Percentiles rank a stretch among this genome's conserved stretches.
phyloP scores from a whole-genome alignment of 2,329 filamentous ascomycete genomes.

The Pestalotiopsis sp. region DNA sequence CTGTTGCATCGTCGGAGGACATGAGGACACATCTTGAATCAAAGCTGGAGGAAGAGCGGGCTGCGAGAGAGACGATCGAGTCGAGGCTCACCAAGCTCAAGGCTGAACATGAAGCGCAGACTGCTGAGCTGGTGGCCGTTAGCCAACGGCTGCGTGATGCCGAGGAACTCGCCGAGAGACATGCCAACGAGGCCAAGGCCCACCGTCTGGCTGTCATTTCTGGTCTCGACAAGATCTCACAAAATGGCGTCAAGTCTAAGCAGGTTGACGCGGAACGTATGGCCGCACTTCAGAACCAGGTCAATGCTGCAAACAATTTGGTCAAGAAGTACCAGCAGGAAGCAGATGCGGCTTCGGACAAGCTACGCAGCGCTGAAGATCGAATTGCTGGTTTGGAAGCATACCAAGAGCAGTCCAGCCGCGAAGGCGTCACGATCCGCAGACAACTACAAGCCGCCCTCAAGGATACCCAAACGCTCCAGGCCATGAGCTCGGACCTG shows the following conservation, averaged over 20 bases:
- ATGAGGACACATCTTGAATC: slow-evolving; percentile 77
- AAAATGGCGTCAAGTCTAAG: slow-evolving; percentile 49
- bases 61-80: slow-evolving; percentile 75
- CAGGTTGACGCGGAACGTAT: slow-evolving; percentile 67
- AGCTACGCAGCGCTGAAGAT: slow-evolving; percentile 90
- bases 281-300: slow-evolving; percentile 75
- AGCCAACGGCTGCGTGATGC: slow-evolving; percentile 79
- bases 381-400: slow-evolving; percentile 94
- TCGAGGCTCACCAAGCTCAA: slow-evolving; percentile 75
- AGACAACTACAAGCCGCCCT: slow-evolving; percentile 86
- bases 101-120: slow-evolving; percentile 80
- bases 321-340: slow-evolving; percentile 89
- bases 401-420: slow-evolving; percentile 95
- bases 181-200: slow-evolving; percentile 83
- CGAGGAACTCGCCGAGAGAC: slow-evolving; percentile 84
- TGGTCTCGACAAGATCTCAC: slow-evolving; percentile 76
- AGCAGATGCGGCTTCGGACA: slow-evolving; percentile 84
- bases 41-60: slow-evolving; percentile 81
- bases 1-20: slow-evolving; percentile 77
- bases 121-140: slow-evolving; percentile 74
- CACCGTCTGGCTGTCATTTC: slow-evolving; percentile 82
- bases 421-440: slow-evolving; percentile 86
- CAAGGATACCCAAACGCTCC: slow-evolving; percentile 80
- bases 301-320: slow-evolving; percentile 75
- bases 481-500: slow-evolving; percentile 79